These are phyloP conservation scores for Mucor ambiguus DNA, from an alignment of 371 early-diverging fungal species.

Conservation along the genomic window DNA sequence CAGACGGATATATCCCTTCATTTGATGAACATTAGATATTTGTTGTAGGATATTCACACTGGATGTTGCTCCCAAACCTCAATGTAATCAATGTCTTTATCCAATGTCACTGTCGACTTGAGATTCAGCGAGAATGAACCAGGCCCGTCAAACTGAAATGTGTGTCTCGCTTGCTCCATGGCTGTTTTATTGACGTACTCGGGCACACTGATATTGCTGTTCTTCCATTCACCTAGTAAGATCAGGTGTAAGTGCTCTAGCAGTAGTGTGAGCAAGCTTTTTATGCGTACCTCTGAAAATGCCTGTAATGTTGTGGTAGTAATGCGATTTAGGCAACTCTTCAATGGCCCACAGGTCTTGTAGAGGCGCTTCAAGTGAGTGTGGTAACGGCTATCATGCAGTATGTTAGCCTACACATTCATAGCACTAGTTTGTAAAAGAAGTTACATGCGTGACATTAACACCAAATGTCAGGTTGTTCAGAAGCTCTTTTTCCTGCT, in stretches of 20 bases:
- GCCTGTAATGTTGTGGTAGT: conserved; percentile 66
- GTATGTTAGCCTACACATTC: background rate
- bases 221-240: conserved; percentile 41
- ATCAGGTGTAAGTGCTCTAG: background rate
- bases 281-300: conserved; percentile 55
- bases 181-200: conserved; percentile 33
- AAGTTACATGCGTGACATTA: conserved; percentile 53
- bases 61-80: conserved; percentile 36
- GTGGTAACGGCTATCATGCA: conserved; percentile 44
- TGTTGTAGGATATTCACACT: background rate
- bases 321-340: conserved; percentile 36
- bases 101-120: conserved; percentile 46
- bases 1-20: conserved; percentile 56
- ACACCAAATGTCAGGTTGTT: conserved; percentile 57
- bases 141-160: conserved; percentile 34
- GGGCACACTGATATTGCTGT: conserved; percentile 35
- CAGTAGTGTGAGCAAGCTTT: background rate
- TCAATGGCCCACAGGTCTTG: conserved; percentile 35
- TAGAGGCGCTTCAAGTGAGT: conserved; percentile 33
- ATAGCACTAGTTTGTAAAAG: background rate
- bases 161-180: conserved; percentile 36
- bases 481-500: conserved; percentile 42
- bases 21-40: background rate
- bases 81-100: conserved; percentile 54
- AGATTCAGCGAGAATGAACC: conserved; percentile 53